Base-by-base conservation (phyloP, 2,329 filamentous ascomycete species). In the Aureobasidium vineae region DNA sequence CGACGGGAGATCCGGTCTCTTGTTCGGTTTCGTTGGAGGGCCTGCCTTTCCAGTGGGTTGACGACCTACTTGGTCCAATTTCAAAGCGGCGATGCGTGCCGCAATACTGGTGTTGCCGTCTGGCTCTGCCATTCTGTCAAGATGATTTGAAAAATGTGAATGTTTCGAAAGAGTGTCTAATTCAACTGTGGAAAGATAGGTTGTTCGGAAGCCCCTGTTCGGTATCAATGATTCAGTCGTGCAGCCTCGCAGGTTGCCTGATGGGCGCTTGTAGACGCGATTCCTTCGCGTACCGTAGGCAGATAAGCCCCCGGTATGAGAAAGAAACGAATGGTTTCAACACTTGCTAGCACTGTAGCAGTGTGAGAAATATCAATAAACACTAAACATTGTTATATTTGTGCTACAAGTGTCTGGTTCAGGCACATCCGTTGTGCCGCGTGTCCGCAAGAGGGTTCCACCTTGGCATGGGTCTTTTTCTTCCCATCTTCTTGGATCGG, bases 1-100 rank as follows among this genome's bases (percentile, higher is more conserved):
- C 21, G 49, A 28, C 45, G 57, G 33, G 49, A 57, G 21, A 23
- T 61, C 53, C 15, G 69, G 65, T 67, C 69, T 67, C 53, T 66
- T 66, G 1, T 56, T 66, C 40, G 69, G 68, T 15, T 65, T 23
- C 5, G 56, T 41, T 36, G 68, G 65, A 28, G 68, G 66, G 26
- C 75, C 71, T 33, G 79, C 75, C 56, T 76, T 72, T 5, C 72
- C 69, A 40, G 71, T 71, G 19, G 79, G 77, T 8, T 75, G 69
- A 10, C 74, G 74, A 10, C 75, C 77, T 19, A 81, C 79, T 68
- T 82, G 76, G 52, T 80, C 76, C 47, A 82, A 74, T 69, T 82
- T 81, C 61, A 83, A 71, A 2, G 79, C 77, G 2, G 81, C 80
- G 66, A 83, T 82, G 67, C 81, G 79, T 56, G 79, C 77, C 68